Percentiles rank a stretch among this genome's conserved stretches.
Conservation (phyloP, 2,329 filamentous ascomycete species). For the Fusarium armeniacum region DNA sequence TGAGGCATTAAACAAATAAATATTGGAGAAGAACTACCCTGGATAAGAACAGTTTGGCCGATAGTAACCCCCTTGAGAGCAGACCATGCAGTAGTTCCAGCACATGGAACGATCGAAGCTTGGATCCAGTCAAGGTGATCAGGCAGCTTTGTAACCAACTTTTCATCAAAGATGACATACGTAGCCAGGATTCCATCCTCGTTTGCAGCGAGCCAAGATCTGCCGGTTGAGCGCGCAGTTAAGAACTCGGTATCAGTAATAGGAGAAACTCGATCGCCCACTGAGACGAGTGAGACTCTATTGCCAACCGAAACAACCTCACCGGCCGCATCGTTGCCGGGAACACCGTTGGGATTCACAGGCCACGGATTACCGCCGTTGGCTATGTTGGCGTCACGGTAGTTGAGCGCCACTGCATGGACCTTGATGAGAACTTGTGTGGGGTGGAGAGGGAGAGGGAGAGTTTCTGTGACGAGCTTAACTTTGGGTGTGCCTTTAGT, state of each 20-base stretch:
- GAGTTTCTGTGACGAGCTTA: too few relatives aligned
- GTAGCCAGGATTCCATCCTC: slow-evolving; percentile 60
- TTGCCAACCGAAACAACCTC: slow-evolving; percentile 56
- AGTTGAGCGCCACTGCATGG: too few relatives aligned
- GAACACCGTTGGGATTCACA: slow-evolving; percentile 41
- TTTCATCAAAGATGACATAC: slow-evolving; percentile 59
- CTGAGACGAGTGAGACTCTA: slow-evolving; percentile 49
- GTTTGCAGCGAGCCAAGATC: slow-evolving; percentile 61
- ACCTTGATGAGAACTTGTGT: too few relatives aligned
- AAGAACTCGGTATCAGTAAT: slow-evolving; percentile 58
- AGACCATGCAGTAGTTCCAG: slow-evolving; percentile 61
- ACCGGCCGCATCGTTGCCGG: slow-evolving; percentile 59
- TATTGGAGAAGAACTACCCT: slow-evolving; percentile 50
- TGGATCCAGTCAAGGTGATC: slow-evolving; percentile 55
- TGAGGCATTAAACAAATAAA: too few relatives aligned
- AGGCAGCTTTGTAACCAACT: slow-evolving; percentile 55
- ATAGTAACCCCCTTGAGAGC: slow-evolving; percentile 57
- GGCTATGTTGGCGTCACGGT: too few relatives aligned
- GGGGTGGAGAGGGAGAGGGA: too few relatives aligned
- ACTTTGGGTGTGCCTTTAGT: too few relatives aligned
- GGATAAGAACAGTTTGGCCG: slow-evolving; percentile 60
- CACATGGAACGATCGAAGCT: slow-evolving; percentile 58
- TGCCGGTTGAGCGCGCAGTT: slow-evolving; percentile 53
- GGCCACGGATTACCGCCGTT: too few relatives aligned
- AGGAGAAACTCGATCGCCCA: slow-evolving; percentile 57